Evolutionary conservation across 2,329 filamentous ascomycete genomes (phyloP), one percentile per base, ranked within the genome.

Genomic region (Escovopsis weberi): DNA sequence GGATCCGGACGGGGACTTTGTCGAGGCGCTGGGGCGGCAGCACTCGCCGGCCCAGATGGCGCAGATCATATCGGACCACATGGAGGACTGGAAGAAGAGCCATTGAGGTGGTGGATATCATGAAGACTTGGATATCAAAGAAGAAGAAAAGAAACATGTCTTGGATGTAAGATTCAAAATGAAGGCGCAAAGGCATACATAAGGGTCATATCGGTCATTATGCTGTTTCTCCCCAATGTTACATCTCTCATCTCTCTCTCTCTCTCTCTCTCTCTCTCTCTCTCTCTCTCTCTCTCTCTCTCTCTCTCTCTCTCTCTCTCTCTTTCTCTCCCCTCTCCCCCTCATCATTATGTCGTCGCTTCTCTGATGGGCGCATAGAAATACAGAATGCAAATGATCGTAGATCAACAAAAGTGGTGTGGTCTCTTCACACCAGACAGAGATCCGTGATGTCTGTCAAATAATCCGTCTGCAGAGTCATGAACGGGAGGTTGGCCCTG

Each of bases 1-100:
- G 91, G 91, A 96, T 60, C 91, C 91, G 0, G 88, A 96, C 53
- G 89, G 89, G 18, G 88, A 98, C 61, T 98, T 98, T 62, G 89
- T 98, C 26, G 93, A 98, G 68, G 93, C 88, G 11, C 80, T 98
- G 56, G 91, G 91, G 15, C 73, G 91, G 48, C 91, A 98, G 65
- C 88, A 96, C 64, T 94, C 85, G 36, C 85, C 89, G 1, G 81
- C 91, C 48, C 76, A 85, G 55, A 91, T 81, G 1, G 84, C 88
- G 6, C 80, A 79, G 63, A 68, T 95, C 45, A 95, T 98, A 43
- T 63, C 82, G 46, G 80, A 83, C 48, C 91, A 98, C 62, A 82
- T 96, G 59, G 81, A 80, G 55, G 73, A 76, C 44, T 76, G 70
- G 56, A 52, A 50, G 43, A 41, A 26, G 26, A 39, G 18, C 30